Evolutionary conservation across 2,329 filamentous ascomycete genomes (phyloP), one percentile per base, ranked within the genome.

Genomic region (Hortaea werneckii): DNA sequence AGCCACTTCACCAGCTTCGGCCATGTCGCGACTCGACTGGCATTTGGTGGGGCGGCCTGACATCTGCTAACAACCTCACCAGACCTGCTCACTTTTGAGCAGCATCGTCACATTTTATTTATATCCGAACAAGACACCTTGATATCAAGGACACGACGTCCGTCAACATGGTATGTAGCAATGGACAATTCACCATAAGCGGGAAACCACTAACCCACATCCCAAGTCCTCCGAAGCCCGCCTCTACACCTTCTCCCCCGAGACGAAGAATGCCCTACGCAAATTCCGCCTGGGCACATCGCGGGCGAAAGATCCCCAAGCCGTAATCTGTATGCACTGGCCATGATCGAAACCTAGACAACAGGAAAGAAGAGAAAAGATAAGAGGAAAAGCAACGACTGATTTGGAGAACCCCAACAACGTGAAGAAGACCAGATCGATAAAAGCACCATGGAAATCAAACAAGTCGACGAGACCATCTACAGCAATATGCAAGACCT

Each of bases 211-310:
- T 26, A 10, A 39, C 37, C 20, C 8, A 39, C 37, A n/a, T 13
- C 7, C 13, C 13, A 39, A 39, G 68, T 65, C 81, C 59, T 94
- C 89, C 62, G 89, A 95, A 74, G 82, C 87, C 51, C 78, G 88
- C 57, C 77, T 96, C 52, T 96, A 95, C 72, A 87, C 85, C 49
- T 94, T 96, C 78, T 94, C 88, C 29, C 78, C 81, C 53, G 87
- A 92, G 69, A 95, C 87, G 40, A 92, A 84, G 69, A 82, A 88
- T 54, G 83, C 89, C 62, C 79, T 98, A 54, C 85, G 87, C 67
- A 96, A 95, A 69, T 98, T 98, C 72, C 85, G 92, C 42, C 77
- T 98, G 28, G 80, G 83, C 27, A 96, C 92, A 2, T 95, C 89
- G 30, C 76, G 92, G 54, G 82, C 87, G 43, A 90, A 83, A 63